A percentile compares a stretch with the other conserved stretches of the same genome.
Conservation (phyloP, 768 basidiomycete species). For the Fistulinella prunicolor region DNA sequence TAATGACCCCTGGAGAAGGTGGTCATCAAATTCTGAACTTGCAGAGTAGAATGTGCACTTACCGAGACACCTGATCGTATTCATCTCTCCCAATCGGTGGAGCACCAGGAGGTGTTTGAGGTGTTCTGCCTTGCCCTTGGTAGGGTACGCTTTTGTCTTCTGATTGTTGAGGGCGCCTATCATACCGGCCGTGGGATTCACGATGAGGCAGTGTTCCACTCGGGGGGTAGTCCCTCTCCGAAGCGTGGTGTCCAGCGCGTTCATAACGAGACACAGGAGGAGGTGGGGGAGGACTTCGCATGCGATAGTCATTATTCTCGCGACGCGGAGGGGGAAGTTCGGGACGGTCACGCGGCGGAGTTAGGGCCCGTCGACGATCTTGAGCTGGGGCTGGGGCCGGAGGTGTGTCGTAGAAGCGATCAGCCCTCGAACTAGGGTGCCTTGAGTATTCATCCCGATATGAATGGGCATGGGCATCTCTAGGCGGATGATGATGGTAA, state of each 20-base stretch:
- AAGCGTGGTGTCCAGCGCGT: conserved; percentile 36
- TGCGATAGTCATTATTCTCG: conserved; percentile 70
- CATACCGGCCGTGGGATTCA: conserved; percentile 61
- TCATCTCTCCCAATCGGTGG: conserved; percentile 59
- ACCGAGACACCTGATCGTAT: conserved; percentile 62
- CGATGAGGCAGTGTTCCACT: conserved; percentile 41
- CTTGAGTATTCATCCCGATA: conserved; percentile 57
- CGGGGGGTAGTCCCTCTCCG: conserved; percentile 45
- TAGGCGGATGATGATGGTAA: conserved; percentile 41
- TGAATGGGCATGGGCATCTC: conserved; percentile 36
- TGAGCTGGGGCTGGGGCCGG: conserved; percentile 39
- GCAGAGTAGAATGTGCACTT: conserved; percentile 15
- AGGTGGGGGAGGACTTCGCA: conserved; percentile 46
- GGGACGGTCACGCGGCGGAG: conserved; percentile 63
- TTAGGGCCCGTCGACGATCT: conserved; percentile 59
- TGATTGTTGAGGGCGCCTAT: conserved; percentile 44
- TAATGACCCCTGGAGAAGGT: conserved; percentile 10
- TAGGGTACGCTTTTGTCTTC: conserved; percentile 41
- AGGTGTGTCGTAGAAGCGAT: conserved; percentile 55
- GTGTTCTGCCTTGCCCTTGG: conserved; percentile 47
- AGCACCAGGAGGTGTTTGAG: conserved; percentile 55
- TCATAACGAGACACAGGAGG: conserved; percentile 54
- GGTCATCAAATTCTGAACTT: background rate
- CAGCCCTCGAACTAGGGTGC: conserved; percentile 46
- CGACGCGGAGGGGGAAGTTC: conserved; percentile 57